These are phyloP conservation scores for Yamadazyma songkhlaensis DNA, from an alignment of 1,139 yeast genomes.

Conservation along the genomic window DNA sequence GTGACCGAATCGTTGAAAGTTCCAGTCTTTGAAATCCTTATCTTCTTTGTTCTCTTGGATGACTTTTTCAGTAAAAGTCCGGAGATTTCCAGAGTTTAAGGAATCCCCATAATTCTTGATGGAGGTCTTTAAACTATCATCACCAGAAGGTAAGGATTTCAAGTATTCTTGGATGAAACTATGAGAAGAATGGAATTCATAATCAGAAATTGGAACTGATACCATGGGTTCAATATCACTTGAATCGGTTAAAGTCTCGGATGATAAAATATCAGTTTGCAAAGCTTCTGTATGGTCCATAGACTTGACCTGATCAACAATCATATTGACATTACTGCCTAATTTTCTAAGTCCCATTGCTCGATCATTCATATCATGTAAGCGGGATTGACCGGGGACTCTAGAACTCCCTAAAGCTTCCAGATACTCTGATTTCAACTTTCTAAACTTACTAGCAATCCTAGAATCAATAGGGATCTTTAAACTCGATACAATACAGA, in stretches of 20 bases:
- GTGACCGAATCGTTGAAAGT: conserved; percentile 10
- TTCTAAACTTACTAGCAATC: background rate
- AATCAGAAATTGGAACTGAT: background rate
- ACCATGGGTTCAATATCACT: background rate
- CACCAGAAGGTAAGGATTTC: conserved; percentile 15
- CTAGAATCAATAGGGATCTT: background rate
- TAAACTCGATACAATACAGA: too few species aligned
- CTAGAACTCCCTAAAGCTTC: background rate
- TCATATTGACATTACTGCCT: conserved; percentile 9
- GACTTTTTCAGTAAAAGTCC: conserved; percentile 10
- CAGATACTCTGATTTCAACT: conserved; percentile 3
- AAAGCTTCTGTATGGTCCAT: background rate
- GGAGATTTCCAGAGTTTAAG: conserved; percentile 9
- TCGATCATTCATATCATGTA: conserved; percentile 7
- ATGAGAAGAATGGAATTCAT: conserved; percentile 9
- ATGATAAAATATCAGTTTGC: background rate
- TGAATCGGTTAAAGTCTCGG: background rate
- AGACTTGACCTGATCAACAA: conserved; percentile 10
- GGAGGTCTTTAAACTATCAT: conserved; percentile 10
- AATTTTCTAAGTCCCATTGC: conserved; percentile 9
- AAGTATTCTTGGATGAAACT: conserved; percentile 21
- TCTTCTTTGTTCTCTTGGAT: conserved; percentile 12
- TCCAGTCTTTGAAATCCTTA: conserved; percentile 11
- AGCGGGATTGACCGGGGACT: conserved; percentile 6
- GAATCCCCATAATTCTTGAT: conserved; percentile 14